Base-by-base conservation (phyloP, 805 yeast species). In the Kazachstania kunashirensis region DNA sequence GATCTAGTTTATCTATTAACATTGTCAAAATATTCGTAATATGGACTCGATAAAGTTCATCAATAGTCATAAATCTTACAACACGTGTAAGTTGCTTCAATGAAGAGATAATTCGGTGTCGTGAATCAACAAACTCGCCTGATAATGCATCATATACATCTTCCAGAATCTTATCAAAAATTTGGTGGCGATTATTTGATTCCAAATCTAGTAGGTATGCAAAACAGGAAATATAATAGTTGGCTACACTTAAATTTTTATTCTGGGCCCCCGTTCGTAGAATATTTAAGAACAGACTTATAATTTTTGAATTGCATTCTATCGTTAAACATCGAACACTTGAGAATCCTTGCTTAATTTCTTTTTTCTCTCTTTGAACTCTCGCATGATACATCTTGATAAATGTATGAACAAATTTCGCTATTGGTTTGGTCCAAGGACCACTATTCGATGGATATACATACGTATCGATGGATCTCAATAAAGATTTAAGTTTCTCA, bases 381-480 rank as follows among this genome's bases (percentile, higher is more conserved):
- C 94, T 66, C 36, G 71, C 70, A 49, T 78, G 84, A 40, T 75
- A 77, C 44, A 71, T 71, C 33, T 68, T 65, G 0, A 77, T 70
- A 36, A 84, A 61, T 30, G 75, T 70, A 42, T 71, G 68, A n/a
- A 82, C 63, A 19, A 83, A 69, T 39, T 73, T 73, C 1, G 94
- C 69, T 21, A 89, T 71, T 4, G 78, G 63, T 19, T 70, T 59
- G 0, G 94, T 72, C 96, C 97, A 88, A n/a, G 70, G 69, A 0
- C 96, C 97, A n/a, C 68, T 58, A 55, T 88, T 88, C 0, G 97
- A 86, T 6, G 98, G 98, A 56, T 92, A 96, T 3, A 77, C 78
- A 58, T 79, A 84, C 14, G 95, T 83, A 43, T 74, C 79, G 5
- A 86, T 64, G 0, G 94, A 75, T 37, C 76, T 75, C n/a, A 81